Base-by-base conservation (phyloP, 129 eudicot species). In the Mikania micrantha region DNA sequence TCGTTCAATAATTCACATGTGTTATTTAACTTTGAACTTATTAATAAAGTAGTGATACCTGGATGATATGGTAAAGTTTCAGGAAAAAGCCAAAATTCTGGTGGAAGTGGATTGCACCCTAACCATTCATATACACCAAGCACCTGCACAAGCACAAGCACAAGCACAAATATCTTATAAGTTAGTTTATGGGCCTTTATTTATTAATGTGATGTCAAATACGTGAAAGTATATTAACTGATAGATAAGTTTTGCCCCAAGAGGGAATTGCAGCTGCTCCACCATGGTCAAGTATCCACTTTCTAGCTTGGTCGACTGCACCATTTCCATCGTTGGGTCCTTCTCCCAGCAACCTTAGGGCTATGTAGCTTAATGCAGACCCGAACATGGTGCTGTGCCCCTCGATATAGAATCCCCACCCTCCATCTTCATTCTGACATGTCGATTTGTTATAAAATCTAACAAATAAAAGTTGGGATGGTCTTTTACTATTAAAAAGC, bases 61-160 rank as follows among this genome's bases (percentile, higher is more conserved):
- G 91, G 96, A 81, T 89, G 96, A 79, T 45, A 89, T 25, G 93
- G 96, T 7, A 83, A 81, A 69, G 80, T 12, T 38, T 83, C 70
- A 53, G 96, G 96, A 67, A 89, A 85, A 29, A 85, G 79, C 96
- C 96, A 89, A 49, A 89, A 89, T 40, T 89, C 96, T 19, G 93
- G 96, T 60, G 96, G 90, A 35, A 89, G 32, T 31, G 96, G 96
- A 72, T 85, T 89, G 75, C 90, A 85, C 0, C 96, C 96, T 20
- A 83, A 90, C 90, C 93, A 89, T 12, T 89, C 90, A 44, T 89
- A 85, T 15, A 89, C 96, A 36, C 96, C 93, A 52, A 89, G 84
- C 13, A 85, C 96, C 96, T 89, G 17, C 59, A 67, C 22, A n/a
- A n/a, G n/a, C n/a, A n/a, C n/a, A n/a, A n/a, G n/a, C n/a, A n/a